phyloP scores from a whole-genome alignment of 2,329 filamentous ascomycete genomes.

The Clonostachys solani region DNA sequence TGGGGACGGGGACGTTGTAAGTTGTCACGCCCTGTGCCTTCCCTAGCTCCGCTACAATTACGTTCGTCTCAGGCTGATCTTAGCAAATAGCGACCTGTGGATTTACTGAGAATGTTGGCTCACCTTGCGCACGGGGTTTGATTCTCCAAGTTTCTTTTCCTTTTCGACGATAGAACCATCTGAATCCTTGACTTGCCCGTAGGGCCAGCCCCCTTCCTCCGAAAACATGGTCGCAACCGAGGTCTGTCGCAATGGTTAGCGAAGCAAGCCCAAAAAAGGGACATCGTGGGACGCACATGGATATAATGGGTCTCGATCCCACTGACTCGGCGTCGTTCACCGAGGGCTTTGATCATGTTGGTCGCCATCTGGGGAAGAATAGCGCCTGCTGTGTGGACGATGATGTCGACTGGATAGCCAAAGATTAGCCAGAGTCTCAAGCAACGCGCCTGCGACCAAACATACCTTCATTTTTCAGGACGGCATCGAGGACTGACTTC shows the following conservation, averaged over 20 bases:
- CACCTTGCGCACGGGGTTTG: constrained; percentile 19
- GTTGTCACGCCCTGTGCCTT: constrained; percentile 18
- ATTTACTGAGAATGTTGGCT: not conserved
- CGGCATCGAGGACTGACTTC: constrained; percentile 8
- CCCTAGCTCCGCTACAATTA: constrained; percentile 17
- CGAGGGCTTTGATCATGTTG: constrained; percentile 24
- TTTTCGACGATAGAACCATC: constrained; percentile 16
- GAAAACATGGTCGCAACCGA: constrained; percentile 18
- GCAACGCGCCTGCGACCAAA: not conserved
- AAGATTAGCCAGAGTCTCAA: too few relatives aligned
- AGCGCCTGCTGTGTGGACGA: constrained; percentile 26
- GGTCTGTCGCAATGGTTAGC: constrained; percentile 8
- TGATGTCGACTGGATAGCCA: constrained; percentile 20
- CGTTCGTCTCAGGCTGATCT: constrained; percentile 13
- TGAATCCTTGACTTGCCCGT: constrained; percentile 19
- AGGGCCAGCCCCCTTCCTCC: constrained; percentile 20
- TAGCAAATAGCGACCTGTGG: not conserved
- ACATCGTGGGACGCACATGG: constrained; percentile 16
- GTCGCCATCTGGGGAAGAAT: constrained; percentile 14
- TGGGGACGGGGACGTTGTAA: constrained; percentile 18
- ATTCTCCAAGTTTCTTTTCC: constrained; percentile 17
- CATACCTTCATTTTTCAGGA: constrained; percentile 18
- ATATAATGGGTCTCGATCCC: constrained; percentile 20
- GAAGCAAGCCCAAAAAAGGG: accelerated
- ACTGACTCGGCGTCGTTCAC: constrained; percentile 15